phyloP scores from a whole-genome alignment of 352 stramenopile species.

The Phytophthora colocasiae region DNA sequence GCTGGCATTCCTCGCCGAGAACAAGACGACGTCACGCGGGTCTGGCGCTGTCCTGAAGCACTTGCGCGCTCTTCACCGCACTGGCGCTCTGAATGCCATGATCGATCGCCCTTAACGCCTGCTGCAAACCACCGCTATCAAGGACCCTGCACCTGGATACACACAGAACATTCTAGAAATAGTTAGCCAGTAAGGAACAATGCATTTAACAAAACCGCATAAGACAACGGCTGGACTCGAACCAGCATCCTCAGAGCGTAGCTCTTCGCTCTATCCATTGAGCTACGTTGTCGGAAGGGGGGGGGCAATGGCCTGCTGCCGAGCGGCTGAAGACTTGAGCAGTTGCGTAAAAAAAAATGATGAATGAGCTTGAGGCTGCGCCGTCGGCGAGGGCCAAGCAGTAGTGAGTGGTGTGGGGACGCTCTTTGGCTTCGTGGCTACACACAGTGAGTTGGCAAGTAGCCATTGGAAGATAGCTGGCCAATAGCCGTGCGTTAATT shows the following conservation, averaged over 20 bases:
- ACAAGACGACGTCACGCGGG: conserved; percentile 7
- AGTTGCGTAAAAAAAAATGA: conserved; percentile 1
- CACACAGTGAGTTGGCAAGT: no score
- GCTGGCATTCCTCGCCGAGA: background rate
- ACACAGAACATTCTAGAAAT: conserved; percentile 16
- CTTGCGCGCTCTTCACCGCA: conserved; percentile 6
- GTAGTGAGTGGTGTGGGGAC: background rate
- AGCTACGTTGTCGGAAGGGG: conserved; percentile 3
- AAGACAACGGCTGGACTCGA: background rate
- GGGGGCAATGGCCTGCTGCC: background rate
- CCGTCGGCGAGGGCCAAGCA: background rate
- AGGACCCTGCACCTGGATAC: conserved; percentile 14
- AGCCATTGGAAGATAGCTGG: no score
- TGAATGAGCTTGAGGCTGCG: background rate
- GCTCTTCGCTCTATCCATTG: background rate
- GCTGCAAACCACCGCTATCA: background rate
- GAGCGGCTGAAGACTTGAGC: background rate
- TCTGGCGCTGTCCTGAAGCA: conserved; percentile 21
- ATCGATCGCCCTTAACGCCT: background rate
- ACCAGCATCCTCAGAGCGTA: background rate
- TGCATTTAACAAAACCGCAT: background rate
- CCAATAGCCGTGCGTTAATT: no score
- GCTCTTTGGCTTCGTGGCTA: no score
- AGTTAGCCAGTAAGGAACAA: conserved; percentile 1
- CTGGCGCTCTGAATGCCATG: conserved; percentile 1